phyloP scores from a whole-genome alignment of 2,329 filamentous ascomycete species.

The Trichoderma guizhouense region DNA sequence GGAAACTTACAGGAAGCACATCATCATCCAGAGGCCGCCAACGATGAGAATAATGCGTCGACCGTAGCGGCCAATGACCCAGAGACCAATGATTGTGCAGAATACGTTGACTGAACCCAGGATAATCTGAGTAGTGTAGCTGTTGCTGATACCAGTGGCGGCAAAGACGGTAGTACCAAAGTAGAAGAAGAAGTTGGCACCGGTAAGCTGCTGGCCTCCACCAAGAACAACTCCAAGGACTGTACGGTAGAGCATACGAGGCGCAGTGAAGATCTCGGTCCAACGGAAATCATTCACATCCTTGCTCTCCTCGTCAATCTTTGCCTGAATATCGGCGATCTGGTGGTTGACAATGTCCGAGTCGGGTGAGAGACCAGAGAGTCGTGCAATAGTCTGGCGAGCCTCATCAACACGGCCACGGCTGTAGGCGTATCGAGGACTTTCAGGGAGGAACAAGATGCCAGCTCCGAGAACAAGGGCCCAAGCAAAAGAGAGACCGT shows the following conservation, averaged over 20 bases:
- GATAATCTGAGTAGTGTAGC: slow-evolving; percentile 11
- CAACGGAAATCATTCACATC: neutral
- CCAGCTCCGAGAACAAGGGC: slow-evolving; percentile 9
- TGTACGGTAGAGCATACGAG: slow-evolving; percentile 6
- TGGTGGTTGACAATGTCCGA: slow-evolving; percentile 2
- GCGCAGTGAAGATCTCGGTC: slow-evolving; percentile 12
- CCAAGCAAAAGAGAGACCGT: slow-evolving; percentile 8
- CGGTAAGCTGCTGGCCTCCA: slow-evolving; percentile 8
- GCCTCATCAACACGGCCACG: slow-evolving; percentile 5
- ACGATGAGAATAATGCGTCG: slow-evolving; percentile 1
- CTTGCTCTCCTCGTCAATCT: slow-evolving; percentile 10
- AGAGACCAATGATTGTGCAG: slow-evolving; percentile 7
- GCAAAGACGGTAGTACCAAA: slow-evolving; percentile 11
- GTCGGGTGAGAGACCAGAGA: neutral
- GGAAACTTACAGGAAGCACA: slow-evolving; percentile 12
- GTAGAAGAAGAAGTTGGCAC: slow-evolving; percentile 17
- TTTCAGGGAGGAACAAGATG: slow-evolving; percentile 3
- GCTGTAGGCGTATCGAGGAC: slow-evolving; percentile 7
- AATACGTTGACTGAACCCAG: slow-evolving; percentile 11
- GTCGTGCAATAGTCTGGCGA: slow-evolving; percentile 7
- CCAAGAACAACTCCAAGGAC: neutral
- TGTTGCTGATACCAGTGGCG: slow-evolving; percentile 14
- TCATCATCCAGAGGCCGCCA: slow-evolving; percentile 8
- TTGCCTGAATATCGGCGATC: slow-evolving; percentile 9
- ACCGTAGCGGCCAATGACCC: slow-evolving; percentile 5